phyloP scores from a whole-genome alignment of 306 rosid genomes.

The Dalbergia cultrata region DNA sequence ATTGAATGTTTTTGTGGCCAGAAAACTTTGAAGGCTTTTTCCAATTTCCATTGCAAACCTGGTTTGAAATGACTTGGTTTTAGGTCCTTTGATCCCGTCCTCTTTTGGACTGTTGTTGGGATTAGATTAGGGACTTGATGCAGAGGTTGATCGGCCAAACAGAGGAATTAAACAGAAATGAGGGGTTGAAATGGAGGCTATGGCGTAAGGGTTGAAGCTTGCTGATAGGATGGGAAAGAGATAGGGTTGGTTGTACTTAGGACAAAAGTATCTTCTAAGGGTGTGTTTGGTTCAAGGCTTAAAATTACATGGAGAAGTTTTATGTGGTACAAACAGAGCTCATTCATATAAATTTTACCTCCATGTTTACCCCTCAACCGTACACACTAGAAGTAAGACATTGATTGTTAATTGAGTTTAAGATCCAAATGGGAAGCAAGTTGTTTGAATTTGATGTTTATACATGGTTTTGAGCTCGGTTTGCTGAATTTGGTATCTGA shows the following conservation, averaged over 20 bases:
- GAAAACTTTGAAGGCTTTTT: background rate
- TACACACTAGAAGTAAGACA: too few species aligned
- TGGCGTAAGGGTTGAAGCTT: background rate
- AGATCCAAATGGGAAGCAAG: background rate
- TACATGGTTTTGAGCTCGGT: background rate
- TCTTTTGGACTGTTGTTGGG: background rate
- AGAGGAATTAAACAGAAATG: conserved; percentile 14
- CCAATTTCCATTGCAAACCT: background rate
- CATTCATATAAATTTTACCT: too few species aligned
- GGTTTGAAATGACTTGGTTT: background rate
- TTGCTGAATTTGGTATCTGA: background rate
- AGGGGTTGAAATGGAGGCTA: background rate
- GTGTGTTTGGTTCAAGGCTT: too few species aligned
- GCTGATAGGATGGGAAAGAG: background rate
- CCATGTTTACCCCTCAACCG: too few species aligned
- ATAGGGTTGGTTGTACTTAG: background rate
- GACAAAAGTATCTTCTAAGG: background rate
- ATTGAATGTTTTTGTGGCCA: background rate
- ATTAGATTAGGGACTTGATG: background rate
- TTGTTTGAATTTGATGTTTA: background rate
- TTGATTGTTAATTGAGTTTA: too few species aligned
- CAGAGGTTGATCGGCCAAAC: background rate
- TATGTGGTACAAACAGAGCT: too few species aligned
- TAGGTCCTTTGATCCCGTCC: background rate
- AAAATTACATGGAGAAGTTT: too few species aligned